Evolutionary conservation across 1,139 yeast genomes (phyloP), one percentile per base, ranked within the genome.

Genomic region (Suhomyces choctaworum): DNA sequence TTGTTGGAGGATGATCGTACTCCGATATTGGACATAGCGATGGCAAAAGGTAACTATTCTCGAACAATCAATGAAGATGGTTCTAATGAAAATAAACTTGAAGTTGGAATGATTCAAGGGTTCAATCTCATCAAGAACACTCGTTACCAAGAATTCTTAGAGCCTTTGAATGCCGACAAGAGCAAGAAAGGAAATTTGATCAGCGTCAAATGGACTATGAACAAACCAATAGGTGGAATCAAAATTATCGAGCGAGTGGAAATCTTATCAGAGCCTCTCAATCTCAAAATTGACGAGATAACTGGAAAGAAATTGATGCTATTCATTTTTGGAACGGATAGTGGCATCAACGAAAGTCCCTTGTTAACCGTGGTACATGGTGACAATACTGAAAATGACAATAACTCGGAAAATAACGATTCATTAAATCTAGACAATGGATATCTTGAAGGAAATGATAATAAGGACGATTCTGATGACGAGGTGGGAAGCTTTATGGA

Each of bases 191-290:
- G 45, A 16, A 58, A 54, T 37, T 45, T 80, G 51, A 56, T 81
- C 9, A 58, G 62, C 6, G 62, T 79, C 6, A 64, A 59, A 23
- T 83, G 92, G 92, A 71, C 75, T 4, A 74, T 81, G 78, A 78
- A 76, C 41, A 65, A 75, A 35, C 75, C 82, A 11, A 75, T 82
- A 27, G 90, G 89, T 28, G 90, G 90, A 1, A 81, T 82, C 41
- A 70, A 74, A 44, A 68, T 82, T 23, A 64, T 82, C 42, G 80
- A 76, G 44, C 62, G 69, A 41, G 71, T 80, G 32, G 75, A 72
- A 31, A 63, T 82, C 22, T 56, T 61, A 21, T 62, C 83, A 5
- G 62, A 67, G 34, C 88, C 88, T 27, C 60, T 82, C 42, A 72
- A 70, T 32, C 48, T 82, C 34, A 72, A 74, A 35, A 47, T 82